Percentiles rank a stretch among this genome's conserved stretches.
phyloP scores from a whole-genome alignment of 2,329 filamentous ascomycete species.

The Colletotrichum plurivorum region DNA sequence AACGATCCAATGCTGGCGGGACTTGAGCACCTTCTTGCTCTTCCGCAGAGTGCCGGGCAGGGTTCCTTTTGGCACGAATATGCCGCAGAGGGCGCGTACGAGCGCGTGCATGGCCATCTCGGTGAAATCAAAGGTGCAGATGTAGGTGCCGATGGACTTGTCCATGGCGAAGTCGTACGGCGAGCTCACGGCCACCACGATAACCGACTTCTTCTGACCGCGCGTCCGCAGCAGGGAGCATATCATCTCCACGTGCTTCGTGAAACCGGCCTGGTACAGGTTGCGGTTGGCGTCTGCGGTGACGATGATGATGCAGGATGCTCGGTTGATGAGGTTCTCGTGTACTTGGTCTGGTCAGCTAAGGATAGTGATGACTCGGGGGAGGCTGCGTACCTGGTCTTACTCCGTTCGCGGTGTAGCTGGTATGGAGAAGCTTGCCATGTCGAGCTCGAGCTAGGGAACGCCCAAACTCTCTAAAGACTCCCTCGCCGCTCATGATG shows the following conservation, averaged over 20 bases:
- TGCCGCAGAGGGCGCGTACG: slow-evolving; percentile 87
- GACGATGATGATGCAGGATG: slow-evolving; percentile 89
- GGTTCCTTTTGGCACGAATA: slow-evolving; percentile 72
- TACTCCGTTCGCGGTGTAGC: slow-evolving; percentile 94
- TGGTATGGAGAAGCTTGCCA: slow-evolving; percentile 91
- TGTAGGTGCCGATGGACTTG: slow-evolving; percentile 88
- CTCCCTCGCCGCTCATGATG: slow-evolving; percentile 92
- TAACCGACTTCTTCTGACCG: slow-evolving; percentile 88
- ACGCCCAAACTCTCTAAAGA: slow-evolving; percentile 90
- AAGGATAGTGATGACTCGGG: neutral
- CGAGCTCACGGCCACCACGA: slow-evolving; percentile 94
- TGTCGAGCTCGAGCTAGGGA: slow-evolving; percentile 89
- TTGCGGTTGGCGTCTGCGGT: slow-evolving; percentile 96
- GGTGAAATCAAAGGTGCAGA: slow-evolving; percentile 97
- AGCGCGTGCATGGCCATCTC: slow-evolving; percentile 90
- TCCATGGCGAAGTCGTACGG: slow-evolving; percentile 98
- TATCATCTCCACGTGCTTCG: slow-evolving; percentile 96
- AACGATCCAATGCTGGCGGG: slow-evolving; percentile 95
- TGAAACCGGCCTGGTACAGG: slow-evolving; percentile 93
- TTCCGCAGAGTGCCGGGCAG: slow-evolving; percentile 84
- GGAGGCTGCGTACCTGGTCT: slow-evolving; percentile 69
- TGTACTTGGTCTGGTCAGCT: slow-evolving; percentile 69
- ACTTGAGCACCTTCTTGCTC: slow-evolving; percentile 88
- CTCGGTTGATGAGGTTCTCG: slow-evolving; percentile 90
- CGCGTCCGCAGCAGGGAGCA: slow-evolving; percentile 85